Conservation (phyloP, 2,329 filamentous ascomycete species). For the Exophiala calicioides region DNA sequence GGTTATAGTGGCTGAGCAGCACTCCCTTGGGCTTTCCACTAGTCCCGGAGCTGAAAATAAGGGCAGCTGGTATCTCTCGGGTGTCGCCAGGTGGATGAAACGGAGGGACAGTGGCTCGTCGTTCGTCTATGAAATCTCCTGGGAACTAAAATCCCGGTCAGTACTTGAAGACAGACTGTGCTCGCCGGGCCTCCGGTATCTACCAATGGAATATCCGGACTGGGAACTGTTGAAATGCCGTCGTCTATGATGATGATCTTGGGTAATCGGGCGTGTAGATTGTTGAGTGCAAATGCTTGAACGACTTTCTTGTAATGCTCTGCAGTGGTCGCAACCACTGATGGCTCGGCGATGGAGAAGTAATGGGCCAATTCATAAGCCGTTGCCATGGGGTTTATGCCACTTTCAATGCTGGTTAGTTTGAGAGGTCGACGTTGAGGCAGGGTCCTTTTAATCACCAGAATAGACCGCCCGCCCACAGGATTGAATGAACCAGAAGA, state of each 20-base stretch:
- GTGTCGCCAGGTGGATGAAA: not conserved
- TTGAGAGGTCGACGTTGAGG: not conserved
- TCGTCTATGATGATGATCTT: no score
- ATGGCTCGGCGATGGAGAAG: slow-evolving; percentile 37
- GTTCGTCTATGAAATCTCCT: not conserved
- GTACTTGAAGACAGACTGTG: no score
- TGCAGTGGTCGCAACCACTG: slow-evolving; percentile 34
- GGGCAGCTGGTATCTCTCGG: not conserved
- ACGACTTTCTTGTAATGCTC: slow-evolving; percentile 37
- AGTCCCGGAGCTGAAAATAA: slow-evolving; percentile 6
- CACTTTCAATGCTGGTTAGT: not conserved
- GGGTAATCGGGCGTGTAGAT: not conserved
- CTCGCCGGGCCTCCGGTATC: no score
- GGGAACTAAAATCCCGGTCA: no score
- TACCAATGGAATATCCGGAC: no score
- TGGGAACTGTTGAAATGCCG: no score
- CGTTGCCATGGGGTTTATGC: slow-evolving; percentile 1
- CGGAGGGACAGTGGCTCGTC: not conserved
- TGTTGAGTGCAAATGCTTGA: slow-evolving; percentile 30
- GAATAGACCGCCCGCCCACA: slow-evolving; percentile 1
- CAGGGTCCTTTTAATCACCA: not conserved
- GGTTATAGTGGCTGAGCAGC: not conserved
- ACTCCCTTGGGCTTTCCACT: slow-evolving; percentile 8
- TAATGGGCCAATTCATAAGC: slow-evolving; percentile 32
- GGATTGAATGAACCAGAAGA: slow-evolving; percentile 2